Conservation (phyloP, 805 yeast species). For the Cyberlindnera maclurae region DNA sequence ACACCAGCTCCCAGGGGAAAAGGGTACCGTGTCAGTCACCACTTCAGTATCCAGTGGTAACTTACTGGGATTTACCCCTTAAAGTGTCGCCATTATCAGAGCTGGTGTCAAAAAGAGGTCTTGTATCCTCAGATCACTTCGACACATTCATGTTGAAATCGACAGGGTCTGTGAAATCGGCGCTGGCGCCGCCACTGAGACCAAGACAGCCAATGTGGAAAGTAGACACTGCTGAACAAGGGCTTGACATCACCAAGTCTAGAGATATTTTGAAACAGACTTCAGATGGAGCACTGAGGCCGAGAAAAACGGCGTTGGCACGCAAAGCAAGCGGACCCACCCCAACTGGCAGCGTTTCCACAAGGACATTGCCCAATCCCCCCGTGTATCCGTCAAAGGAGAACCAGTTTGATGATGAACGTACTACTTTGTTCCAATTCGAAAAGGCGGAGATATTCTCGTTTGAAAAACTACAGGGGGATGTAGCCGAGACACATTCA, state of each 20-base stretch:
- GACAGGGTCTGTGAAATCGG: background rate
- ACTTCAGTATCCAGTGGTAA: too few species aligned
- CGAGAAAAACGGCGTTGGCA: constrained; percentile 20
- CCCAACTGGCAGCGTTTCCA: background rate
- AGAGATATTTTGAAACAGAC: constrained; percentile 18
- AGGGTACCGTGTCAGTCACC: too few species aligned
- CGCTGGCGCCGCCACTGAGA: constrained; percentile 1
- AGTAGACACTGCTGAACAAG: background rate
- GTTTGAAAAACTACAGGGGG: constrained; percentile 17
- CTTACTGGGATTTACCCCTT: too few species aligned
- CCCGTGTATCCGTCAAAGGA: background rate
- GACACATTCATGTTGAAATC: background rate
- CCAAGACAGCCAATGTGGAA: constrained; percentile 1
- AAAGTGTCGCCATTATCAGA: too few species aligned
- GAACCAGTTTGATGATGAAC: constrained; percentile 6
- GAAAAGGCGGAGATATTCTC: constrained; percentile 18
- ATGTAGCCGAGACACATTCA: constrained; percentile 6
- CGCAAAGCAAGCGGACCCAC: constrained; percentile 8
- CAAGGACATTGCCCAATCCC: background rate
- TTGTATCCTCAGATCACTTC: too few species aligned
- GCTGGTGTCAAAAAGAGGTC: too few species aligned
- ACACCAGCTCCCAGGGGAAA: background rate
- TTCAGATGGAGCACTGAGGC: constrained; percentile 15
- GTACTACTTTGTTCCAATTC: constrained; percentile 13
- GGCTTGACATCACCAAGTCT: constrained; percentile 18